Base-by-base conservation (phyloP, 352 stramenopile genomes). In the Albugo candida region DNA sequence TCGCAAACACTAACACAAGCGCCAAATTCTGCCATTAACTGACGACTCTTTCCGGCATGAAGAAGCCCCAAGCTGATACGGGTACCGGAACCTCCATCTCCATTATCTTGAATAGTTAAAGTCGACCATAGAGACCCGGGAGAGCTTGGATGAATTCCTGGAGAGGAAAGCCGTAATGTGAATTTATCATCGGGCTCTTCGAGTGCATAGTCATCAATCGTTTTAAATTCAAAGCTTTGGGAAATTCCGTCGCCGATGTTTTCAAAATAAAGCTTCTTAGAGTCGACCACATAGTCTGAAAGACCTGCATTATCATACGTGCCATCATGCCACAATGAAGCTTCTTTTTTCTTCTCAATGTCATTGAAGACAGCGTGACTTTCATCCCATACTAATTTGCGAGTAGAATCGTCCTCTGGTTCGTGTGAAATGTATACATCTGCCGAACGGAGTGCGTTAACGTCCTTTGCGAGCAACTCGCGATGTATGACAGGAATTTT, bases 101-200 rank as follows among this genome's bases (percentile, higher is more conserved):
- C 76, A 48, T 97, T 84, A 61, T 97, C 91, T 11, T 63, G 60
- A 37, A 97, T 96, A 0, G 61, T 78, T n/a, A 96, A 55, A 10
- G 65, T 71, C 3, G 83, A 72, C 60, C 82, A 95, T 2, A 97
- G 67, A 36, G 75, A 56, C 12, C 91, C 91, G 5, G 79, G 69
- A 6, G 72, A 74, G 24, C 69, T 95, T 5, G 92, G 81, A 73
- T 92, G 96, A 45, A 97, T 83, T 34, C 92, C 89, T 35, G 83
- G 83, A 3, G 96, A 53, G 41, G 86, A 95, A 13, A 97, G 60
- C 2, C 87, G 72, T 27, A 97, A 59, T 31, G 81, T 84, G 3
- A 96, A 56, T 5, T 67, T 88, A 58, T 97, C 92, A 38, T 96
- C 75, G 0, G 87, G 85, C 3, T 76, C 74, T 54, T 97, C 92